phyloP scores from a whole-genome alignment of 306 rosid genomes.

The Vicia sativa region DNA sequence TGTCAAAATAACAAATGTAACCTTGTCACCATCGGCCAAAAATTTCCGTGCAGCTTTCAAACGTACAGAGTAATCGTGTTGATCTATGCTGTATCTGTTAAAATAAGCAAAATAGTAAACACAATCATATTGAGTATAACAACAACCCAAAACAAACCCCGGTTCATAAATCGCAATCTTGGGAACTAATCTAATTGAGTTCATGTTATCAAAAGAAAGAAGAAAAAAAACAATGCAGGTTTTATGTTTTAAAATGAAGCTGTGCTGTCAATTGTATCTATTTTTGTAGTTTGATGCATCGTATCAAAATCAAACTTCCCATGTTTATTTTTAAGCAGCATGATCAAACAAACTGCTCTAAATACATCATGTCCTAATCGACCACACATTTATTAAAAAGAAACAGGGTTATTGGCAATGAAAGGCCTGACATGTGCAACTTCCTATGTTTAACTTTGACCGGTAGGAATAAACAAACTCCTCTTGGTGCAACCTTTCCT shows the following conservation, averaged over 20 bases:
- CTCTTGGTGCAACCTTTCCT: conserved; percentile 4
- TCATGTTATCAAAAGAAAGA: conserved; percentile 17
- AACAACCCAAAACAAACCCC: conserved; percentile 3
- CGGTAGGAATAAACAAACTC: conserved; percentile 23
- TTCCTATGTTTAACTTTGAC: conserved; percentile 17
- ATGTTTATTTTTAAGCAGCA: conserved; percentile 22
- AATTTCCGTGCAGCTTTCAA: conserved; percentile 94
- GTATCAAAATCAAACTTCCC: conserved; percentile 14
- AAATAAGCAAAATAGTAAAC: conserved; percentile 22
- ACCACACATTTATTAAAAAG: conserved; percentile 26
- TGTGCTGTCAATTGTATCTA: not conserved
- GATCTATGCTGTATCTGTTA: conserved; percentile 90
- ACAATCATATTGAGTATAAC: conserved; percentile 23
- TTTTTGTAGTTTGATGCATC: conserved; percentile 20
- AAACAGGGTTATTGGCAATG: conserved; percentile 11
- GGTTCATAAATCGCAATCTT: conserved; percentile 4
- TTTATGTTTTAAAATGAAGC: conserved; percentile 29
- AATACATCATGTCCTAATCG: not conserved
- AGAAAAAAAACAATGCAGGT: not conserved
- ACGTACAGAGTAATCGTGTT: conserved; percentile 96
- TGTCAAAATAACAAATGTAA: conserved; percentile 33
- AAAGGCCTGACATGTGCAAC: conserved; percentile 5
- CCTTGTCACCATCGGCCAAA: conserved; percentile 96
- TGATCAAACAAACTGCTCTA: conserved; percentile 33
- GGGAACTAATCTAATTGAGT: conserved; percentile 25